Evolutionary conservation across 202 grass and related monocot species (phyloP).

Genomic region (Cymbopogon flexuosus): DNA sequence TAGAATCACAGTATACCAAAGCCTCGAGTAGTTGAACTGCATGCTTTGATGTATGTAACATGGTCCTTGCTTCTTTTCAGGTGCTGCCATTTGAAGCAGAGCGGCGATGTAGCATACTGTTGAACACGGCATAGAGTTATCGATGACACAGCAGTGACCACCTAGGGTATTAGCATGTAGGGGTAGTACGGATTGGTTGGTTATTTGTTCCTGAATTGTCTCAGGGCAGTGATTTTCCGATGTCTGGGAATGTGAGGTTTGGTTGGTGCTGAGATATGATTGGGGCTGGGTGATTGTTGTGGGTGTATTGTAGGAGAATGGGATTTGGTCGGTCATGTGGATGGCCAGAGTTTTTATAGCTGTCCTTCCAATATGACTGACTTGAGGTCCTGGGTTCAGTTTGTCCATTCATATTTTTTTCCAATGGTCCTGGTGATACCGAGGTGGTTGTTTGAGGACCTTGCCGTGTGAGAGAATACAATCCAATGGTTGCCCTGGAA

Average conservation of each 20-base stretch:
- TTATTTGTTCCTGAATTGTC: neutral
- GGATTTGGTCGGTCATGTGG: constrained; percentile 5
- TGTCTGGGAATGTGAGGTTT: neutral
- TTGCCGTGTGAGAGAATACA: neutral
- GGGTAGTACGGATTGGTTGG: constrained; percentile 1
- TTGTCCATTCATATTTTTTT: neutral
- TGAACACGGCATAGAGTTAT: neutral
- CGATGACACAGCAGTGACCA: constrained; percentile 25
- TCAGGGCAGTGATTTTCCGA: constrained; percentile 1
- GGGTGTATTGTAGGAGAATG: neutral
- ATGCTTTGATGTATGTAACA: neutral
- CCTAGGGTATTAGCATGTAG: constrained; percentile 12
- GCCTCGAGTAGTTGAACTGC: neutral
- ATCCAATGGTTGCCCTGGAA: neutral
- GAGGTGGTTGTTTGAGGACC: neutral
- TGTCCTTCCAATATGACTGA: constrained; percentile 11
- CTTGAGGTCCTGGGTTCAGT: neutral
- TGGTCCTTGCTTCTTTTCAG: constrained; percentile 34
- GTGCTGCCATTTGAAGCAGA: constrained; percentile 25
- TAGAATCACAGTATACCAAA: constrained; percentile 27
- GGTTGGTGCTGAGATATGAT: neutral
- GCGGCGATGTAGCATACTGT: neutral
- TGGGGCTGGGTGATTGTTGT: neutral
- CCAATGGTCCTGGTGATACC: neutral
- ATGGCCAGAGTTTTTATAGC: constrained; percentile 35